These are phyloP conservation scores for Oidium heveae DNA, from an alignment of 2,329 filamentous ascomycete species.

Conservation along the genomic window DNA sequence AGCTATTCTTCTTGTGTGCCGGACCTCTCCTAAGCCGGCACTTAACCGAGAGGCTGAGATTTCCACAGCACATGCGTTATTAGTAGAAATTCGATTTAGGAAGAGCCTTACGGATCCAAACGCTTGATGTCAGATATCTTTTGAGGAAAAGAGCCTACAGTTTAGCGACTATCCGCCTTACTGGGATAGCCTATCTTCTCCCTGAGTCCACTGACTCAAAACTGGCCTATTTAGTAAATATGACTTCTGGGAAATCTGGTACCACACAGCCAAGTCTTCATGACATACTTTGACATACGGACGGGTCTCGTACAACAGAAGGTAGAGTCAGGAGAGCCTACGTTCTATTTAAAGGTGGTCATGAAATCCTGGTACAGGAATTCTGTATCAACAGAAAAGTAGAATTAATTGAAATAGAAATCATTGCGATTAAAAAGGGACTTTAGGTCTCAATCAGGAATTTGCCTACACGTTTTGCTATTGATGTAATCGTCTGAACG, in stretches of 20 bases:
- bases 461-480: background rate
- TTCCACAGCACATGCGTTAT: too few relatives aligned
- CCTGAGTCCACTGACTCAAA: background rate
- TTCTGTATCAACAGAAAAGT: too few relatives aligned
- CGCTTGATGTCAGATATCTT: background rate
- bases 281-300: too few relatives aligned
- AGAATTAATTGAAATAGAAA: too few relatives aligned
- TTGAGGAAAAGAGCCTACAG: background rate
- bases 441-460: background rate
- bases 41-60: background rate
- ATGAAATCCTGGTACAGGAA: too few relatives aligned
- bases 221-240: too few relatives aligned
- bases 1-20: background rate
- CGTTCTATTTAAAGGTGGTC: too few relatives aligned
- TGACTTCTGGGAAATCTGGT: too few relatives aligned
- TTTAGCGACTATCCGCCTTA: background rate
- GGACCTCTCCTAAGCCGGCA: background rate
- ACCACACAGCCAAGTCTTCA: too few relatives aligned
- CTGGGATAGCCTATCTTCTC: background rate
- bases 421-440: background rate
- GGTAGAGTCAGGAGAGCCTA: too few relatives aligned
- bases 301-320: too few relatives aligned
- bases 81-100: background rate
- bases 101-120: background rate
- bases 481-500: background rate